Percentiles rank a stretch among this genome's conserved stretches.
Evolutionary conservation across 768 basidiomycete genomes (phyloP).

Genomic region (Favolaschia claudopus): DNA sequence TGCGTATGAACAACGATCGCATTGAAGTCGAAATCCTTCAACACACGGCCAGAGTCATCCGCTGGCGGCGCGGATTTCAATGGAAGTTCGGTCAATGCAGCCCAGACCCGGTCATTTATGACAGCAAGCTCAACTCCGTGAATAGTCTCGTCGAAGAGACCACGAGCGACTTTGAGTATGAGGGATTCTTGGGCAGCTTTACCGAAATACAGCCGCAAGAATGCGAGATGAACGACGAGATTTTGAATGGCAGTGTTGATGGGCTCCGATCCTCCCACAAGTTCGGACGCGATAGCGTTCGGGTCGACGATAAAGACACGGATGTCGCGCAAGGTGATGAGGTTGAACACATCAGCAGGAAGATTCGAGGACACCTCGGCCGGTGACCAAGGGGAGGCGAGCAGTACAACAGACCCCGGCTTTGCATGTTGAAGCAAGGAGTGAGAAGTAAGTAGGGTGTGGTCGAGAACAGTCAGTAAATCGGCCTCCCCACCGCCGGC

Average conservation of each 20-base stretch:
- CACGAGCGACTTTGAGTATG: conserved; percentile 59
- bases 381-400: conserved; percentile 77
- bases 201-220: conserved; percentile 86
- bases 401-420: conserved; percentile 71
- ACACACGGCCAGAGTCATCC: conserved; percentile 34
- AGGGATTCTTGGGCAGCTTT: conserved; percentile 60
- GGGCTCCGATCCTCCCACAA: conserved; percentile 43
- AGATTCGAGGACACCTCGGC: conserved; percentile 79
- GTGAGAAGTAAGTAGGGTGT: conserved; percentile 80
- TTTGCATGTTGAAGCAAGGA: conserved; percentile 74
- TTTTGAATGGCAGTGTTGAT: conserved; percentile 55
- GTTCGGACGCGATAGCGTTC: conserved; percentile 54
- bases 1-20: conserved; percentile 74
- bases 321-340: conserved; percentile 60
- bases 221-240: conserved; percentile 76
- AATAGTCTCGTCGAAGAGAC: conserved; percentile 53
- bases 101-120: conserved; percentile 69
- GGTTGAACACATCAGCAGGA: conserved; percentile 52
- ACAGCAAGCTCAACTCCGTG: conserved; percentile 58
- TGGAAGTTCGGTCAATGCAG: conserved; percentile 63
- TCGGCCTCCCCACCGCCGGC: conserved; percentile 60
- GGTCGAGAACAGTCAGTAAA: conserved; percentile 80
- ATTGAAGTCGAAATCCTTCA: conserved; percentile 75
- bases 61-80: conserved; percentile 43
- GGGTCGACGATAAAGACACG: conserved; percentile 69